Evolutionary conservation across 2,329 filamentous ascomycete genomes (phyloP).

Genomic region (Arthrobotrys iridis): DNA sequence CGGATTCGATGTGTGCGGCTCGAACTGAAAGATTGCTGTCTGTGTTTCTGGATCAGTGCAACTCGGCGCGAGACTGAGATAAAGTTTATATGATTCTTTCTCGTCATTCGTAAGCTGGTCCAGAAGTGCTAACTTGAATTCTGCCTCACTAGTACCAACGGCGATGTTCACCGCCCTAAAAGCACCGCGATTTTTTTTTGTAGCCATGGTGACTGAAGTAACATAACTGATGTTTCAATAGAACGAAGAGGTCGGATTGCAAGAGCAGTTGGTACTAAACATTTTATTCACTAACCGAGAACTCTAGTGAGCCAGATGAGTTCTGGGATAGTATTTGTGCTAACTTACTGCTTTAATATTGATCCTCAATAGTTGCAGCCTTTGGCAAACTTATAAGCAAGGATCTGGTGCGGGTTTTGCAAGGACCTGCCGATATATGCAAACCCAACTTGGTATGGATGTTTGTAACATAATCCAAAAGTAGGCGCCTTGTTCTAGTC

Average conservation of each 20-base stretch:
- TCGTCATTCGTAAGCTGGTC: constrained; percentile 1
- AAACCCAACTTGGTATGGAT: no score
- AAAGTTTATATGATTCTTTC: not conserved
- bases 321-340: not conserved
- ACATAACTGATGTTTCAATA: not conserved
- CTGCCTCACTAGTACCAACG: not conserved
- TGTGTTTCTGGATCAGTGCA: not conserved
- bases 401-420: not conserved
- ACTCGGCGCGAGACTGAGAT: constrained; percentile 13
- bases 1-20: not conserved
- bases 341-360: not conserved
- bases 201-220: not conserved
- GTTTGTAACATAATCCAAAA: not conserved
- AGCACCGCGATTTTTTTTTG: constrained; percentile 6
- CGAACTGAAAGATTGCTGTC: constrained; percentile 25
- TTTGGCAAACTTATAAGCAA: not conserved
- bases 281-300: no score
- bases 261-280: no score
- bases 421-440: not conserved
- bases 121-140: not conserved
- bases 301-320: no score
- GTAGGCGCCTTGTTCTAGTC: not conserved
- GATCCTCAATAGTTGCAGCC: not conserved
- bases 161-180: constrained; percentile 10
- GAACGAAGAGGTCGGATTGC: not conserved